Conservation (phyloP, 1,284 basidiomycete genomes). For the Rhodofomes roseus region DNA sequence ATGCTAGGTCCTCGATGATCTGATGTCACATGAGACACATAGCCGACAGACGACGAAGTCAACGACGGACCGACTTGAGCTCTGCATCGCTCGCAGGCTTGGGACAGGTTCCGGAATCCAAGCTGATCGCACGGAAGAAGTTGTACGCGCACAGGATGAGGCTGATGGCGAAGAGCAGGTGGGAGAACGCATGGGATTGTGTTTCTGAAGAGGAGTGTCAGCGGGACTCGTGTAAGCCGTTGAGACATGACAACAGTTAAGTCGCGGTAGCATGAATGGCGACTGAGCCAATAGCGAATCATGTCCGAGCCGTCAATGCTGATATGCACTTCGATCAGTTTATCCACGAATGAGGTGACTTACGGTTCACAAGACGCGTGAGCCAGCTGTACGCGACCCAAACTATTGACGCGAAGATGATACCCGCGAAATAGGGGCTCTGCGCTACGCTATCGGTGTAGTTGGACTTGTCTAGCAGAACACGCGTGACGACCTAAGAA, state of each 20-base stretch:
- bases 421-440: slow-evolving; percentile 89
- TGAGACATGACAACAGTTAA: no score
- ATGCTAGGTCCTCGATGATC: slow-evolving; percentile 88
- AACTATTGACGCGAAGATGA: slow-evolving; percentile 82
- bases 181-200: slow-evolving; percentile 70
- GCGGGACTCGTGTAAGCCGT: no score
- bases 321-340: neutral
- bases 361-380: slow-evolving; percentile 69
- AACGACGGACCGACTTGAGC: slow-evolving; percentile 64
- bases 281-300: no score
- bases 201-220: slow-evolving; percentile 44
- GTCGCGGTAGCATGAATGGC: no score
- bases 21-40: slow-evolving; percentile 26
- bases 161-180: slow-evolving; percentile 72
- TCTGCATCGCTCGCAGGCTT: slow-evolving; percentile 77
- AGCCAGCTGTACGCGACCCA: slow-evolving; percentile 89
- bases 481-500: slow-evolving; percentile 72
- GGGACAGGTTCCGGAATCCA: slow-evolving; percentile 91
- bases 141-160: slow-evolving; percentile 80
- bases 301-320: no score
- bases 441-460: slow-evolving; percentile 76
- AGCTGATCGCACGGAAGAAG: slow-evolving; percentile 84
- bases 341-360: slow-evolving; percentile 17
- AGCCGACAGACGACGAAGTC: neutral
- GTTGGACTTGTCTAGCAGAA: slow-evolving; percentile 72